A percentile compares a stretch with the other conserved stretches of the same genome.
Evolutionary conservation across 2,329 filamentous ascomycete species (phyloP).

Genomic region (Ophiostoma perfectum): DNA sequence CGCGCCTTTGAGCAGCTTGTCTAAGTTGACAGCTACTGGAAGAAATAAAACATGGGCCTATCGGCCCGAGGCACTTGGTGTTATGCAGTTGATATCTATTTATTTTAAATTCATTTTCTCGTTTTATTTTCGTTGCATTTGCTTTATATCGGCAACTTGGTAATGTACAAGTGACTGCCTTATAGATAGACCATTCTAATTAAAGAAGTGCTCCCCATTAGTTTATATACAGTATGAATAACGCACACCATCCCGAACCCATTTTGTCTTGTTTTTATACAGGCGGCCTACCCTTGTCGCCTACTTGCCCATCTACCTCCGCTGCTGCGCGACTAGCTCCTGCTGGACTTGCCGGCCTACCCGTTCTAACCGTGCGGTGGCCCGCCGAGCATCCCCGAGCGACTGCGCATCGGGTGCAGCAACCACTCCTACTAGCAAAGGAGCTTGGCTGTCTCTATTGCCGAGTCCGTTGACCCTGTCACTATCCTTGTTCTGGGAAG

Average conservation of each 20-base stretch:
- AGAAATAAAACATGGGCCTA: background rate
- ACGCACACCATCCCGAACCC: too few species aligned
- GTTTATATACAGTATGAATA: too few species aligned
- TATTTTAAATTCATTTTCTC: slow-evolving; percentile 15
- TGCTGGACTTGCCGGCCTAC: slow-evolving; percentile 51
- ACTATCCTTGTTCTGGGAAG: too few species aligned
- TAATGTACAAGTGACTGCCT: too few species aligned
- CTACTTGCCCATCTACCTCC: background rate
- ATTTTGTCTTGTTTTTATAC: background rate
- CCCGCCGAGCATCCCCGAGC: slow-evolving; percentile 47
- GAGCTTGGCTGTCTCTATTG: slow-evolving; percentile 27
- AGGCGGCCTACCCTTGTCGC: background rate
- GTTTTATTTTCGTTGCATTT: background rate
- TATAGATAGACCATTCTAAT: too few species aligned
- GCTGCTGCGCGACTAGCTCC: slow-evolving; percentile 42
- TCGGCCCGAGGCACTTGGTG: background rate
- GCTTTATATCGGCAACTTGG: too few species aligned
- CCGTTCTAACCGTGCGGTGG: slow-evolving; percentile 49
- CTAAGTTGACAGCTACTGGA: slow-evolving; percentile 45
- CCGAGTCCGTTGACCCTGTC: background rate
- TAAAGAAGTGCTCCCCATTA: too few species aligned
- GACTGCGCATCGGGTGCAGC: slow-evolving; percentile 47
- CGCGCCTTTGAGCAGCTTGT: slow-evolving; percentile 96
- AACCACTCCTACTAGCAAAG: slow-evolving; percentile 51
- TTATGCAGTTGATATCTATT: slow-evolving; percentile 20